Evolutionary conservation across 2,329 filamentous ascomycete species (phyloP).

Genomic region (Geosmithia morbida): DNA sequence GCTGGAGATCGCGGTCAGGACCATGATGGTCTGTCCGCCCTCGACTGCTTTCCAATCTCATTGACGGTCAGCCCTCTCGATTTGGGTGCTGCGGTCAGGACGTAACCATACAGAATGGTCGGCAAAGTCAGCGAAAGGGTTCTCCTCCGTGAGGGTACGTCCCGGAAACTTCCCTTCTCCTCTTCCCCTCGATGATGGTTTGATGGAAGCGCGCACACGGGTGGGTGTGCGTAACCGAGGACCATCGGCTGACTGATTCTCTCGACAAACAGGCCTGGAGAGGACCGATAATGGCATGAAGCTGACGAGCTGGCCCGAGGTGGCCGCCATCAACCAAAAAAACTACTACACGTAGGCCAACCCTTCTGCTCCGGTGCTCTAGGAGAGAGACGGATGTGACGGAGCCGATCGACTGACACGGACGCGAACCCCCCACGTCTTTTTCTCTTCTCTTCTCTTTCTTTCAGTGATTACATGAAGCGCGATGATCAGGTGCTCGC

Average conservation of each 20-base stretch:
- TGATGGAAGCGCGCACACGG: background rate
- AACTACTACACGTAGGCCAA: slow-evolving; percentile 85
- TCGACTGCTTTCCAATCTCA: background rate
- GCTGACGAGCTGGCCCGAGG: slow-evolving; percentile 83
- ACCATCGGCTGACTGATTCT: background rate
- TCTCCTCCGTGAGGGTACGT: slow-evolving; percentile 45
- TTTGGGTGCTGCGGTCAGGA: slow-evolving; percentile 4
- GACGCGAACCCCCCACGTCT: too few species aligned
- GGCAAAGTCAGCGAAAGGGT: slow-evolving; percentile 52
- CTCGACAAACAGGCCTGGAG: slow-evolving; percentile 57
- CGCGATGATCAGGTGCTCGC: slow-evolving; percentile 93
- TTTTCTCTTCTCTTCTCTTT: slow-evolving; percentile 5
- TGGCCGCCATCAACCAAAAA: slow-evolving; percentile 94
- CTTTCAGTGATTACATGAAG: slow-evolving; percentile 88
- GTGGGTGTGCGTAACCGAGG: background rate
- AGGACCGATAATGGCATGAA: slow-evolving; percentile 98
- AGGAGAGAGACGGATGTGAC: background rate
- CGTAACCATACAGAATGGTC: slow-evolving; percentile 30
- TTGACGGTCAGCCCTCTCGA: background rate
- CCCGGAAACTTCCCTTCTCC: background rate
- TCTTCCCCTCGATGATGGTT: background rate
- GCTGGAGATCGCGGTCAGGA: background rate
- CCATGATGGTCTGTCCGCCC: background rate
- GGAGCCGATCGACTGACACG: background rate
- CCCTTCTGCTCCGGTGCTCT: background rate